phyloP scores from a whole-genome alignment of 306 rosid genomes.

The Acacia melanoxylon region DNA sequence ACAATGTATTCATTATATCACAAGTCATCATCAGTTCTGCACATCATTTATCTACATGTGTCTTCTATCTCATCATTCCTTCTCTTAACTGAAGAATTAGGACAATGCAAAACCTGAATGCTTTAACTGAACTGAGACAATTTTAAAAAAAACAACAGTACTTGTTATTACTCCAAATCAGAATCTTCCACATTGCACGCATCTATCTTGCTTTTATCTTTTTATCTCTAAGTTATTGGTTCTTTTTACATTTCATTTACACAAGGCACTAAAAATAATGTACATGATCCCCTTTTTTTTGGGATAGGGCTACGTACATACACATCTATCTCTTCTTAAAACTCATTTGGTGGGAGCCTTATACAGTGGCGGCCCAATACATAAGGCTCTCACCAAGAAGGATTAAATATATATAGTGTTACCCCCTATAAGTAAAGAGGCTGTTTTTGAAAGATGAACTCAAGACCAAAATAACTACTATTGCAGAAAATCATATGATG shows the following conservation, averaged over 20 bases:
- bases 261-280: not conserved
- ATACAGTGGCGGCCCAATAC: accelerated
- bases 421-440: too few relatives aligned
- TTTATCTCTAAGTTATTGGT: not conserved
- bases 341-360: too few relatives aligned
- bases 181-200: conserved; percentile 25
- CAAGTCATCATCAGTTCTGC: conserved; percentile 8
- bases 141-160: not conserved
- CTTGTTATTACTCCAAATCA: not conserved
- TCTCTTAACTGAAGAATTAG: not conserved
- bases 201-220: conserved; percentile 1
- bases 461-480: not conserved
- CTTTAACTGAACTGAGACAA: not conserved
- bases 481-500: not conserved
- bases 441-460: too few relatives aligned
- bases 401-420: too few relatives aligned
- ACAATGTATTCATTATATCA: conserved; percentile 18
- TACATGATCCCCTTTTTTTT: too few relatives aligned
- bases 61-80: not conserved
- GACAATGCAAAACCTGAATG: not conserved
- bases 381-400: too few relatives aligned
- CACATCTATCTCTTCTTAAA: too few relatives aligned
- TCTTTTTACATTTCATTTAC: not conserved
- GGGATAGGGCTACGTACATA: too few relatives aligned
- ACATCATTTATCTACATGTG: not conserved